These are phyloP conservation scores for Cytospora leucostoma DNA, from an alignment of 2,329 filamentous ascomycete species.

Conservation along the genomic window DNA sequence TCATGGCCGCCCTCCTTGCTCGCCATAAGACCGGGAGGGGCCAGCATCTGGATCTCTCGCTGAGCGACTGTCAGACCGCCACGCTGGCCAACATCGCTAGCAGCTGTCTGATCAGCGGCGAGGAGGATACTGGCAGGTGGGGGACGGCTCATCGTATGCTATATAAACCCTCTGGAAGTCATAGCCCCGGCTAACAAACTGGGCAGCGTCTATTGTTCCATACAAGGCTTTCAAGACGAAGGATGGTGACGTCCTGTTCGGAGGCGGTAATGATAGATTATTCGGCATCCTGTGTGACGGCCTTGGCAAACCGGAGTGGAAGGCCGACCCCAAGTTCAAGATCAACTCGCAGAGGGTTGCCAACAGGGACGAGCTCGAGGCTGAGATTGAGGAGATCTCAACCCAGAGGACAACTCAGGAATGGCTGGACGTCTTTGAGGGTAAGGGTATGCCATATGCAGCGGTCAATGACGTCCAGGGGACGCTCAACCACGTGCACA, in stretches of 20 bases:
- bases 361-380: conserved; percentile 76
- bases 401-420: conserved; percentile 77
- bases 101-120: conserved; percentile 82
- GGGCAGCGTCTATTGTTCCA: conserved; percentile 86
- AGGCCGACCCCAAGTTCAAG: conserved; percentile 58
- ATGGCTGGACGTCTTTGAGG: conserved; percentile 85
- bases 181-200: conserved; percentile 1
- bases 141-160: conserved; percentile 86
- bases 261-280: conserved; percentile 71
- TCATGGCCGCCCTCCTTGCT: conserved; percentile 88
- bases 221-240: conserved; percentile 82
- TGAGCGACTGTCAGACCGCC: conserved; percentile 94
- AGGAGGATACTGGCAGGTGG: conserved; percentile 88
- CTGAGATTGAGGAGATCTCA: conserved; percentile 75
- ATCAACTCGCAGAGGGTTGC: conserved; percentile 65
- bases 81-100: conserved; percentile 95
- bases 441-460: conserved; percentile 88
- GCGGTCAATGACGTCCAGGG: conserved; percentile 91
- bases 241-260: conserved; percentile 70
- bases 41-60: conserved; percentile 87
- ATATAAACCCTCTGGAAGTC: too few relatives aligned
- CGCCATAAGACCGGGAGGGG: conserved; percentile 74
- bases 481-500: conserved; percentile 83
- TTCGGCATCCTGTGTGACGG: conserved; percentile 66
- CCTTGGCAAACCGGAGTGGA: conserved; percentile 61